Conservation (phyloP, 1,284 basidiomycete genomes). For the Cutaneotrichosporon cyanovorans region DNA sequence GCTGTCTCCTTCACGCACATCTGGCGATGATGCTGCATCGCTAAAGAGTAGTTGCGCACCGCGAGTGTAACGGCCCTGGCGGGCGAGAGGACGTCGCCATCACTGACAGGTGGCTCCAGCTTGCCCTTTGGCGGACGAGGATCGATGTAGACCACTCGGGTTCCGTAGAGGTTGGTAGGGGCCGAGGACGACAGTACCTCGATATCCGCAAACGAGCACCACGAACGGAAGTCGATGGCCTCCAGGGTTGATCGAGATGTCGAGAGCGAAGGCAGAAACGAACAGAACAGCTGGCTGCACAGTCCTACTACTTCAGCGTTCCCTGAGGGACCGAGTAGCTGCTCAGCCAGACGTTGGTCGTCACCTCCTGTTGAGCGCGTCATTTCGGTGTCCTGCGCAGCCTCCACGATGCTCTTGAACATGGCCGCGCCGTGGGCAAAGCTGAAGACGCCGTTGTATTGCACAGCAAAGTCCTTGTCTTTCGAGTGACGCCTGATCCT, state of each 20-base stretch:
- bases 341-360: background rate
- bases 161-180: background rate
- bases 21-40: background rate
- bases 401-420: background rate
- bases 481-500: too few relatives aligned
- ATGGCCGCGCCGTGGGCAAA: background rate
- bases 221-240: background rate
- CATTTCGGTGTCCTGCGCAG: background rate
- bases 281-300: background rate
- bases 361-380: background rate
- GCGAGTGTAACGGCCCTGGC: background rate
- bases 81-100: background rate
- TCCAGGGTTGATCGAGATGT: background rate
- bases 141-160: constrained; percentile 4
- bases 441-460: background rate
- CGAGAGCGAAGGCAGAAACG: background rate
- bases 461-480: background rate
- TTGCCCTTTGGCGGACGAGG: background rate
- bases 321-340: too few relatives aligned
- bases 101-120: background rate
- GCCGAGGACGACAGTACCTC: background rate
- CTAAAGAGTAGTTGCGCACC: constrained; percentile 3
- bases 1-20: constrained; percentile 1
- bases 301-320: too few relatives aligned
- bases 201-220: constrained; percentile 1